Conservation (phyloP, 805 yeast species). For the Maudiozyma bulderi region DNA sequence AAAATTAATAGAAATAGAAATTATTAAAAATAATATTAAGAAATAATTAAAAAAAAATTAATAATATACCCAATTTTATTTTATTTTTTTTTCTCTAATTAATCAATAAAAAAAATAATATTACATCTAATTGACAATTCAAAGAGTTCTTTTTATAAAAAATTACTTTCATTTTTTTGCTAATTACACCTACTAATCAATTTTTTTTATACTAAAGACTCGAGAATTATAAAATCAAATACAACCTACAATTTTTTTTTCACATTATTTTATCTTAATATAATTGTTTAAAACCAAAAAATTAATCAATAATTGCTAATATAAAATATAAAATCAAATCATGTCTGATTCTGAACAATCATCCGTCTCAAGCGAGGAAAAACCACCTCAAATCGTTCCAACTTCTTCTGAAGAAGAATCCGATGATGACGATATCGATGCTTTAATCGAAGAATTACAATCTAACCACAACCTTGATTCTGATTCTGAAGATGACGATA, state of each 20-base stretch:
- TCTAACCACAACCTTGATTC: slow-evolving; percentile 42
- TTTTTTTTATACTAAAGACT: too few species aligned
- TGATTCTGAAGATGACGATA: slow-evolving; percentile 42
- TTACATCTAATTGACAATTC: too few species aligned
- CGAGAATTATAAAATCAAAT: too few species aligned
- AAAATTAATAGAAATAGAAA: background rate
- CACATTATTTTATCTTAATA: too few species aligned
- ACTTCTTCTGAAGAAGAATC: slow-evolving; percentile 34
- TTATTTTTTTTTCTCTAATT: too few species aligned
- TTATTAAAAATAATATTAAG: background rate
- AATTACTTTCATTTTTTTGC: too few species aligned
- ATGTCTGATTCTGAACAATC: slow-evolving; percentile 7
- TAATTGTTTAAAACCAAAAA: too few species aligned
- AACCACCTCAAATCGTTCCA: slow-evolving; percentile 9
- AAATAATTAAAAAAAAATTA: background rate
- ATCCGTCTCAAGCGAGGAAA: slow-evolving; percentile 4
- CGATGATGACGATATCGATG: slow-evolving; percentile 64
- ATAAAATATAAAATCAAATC: background rate
- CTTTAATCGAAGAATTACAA: slow-evolving; percentile 70
- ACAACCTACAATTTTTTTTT: too few species aligned
- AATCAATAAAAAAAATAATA: too few species aligned
- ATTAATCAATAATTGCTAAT: background rate
- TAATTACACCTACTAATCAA: too few species aligned
- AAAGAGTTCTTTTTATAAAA: too few species aligned
- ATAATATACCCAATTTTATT: too few species aligned